These are phyloP conservation scores for Lomentospora prolificans DNA, from an alignment of 2,329 filamentous ascomycete genomes.

Conservation along the genomic window DNA sequence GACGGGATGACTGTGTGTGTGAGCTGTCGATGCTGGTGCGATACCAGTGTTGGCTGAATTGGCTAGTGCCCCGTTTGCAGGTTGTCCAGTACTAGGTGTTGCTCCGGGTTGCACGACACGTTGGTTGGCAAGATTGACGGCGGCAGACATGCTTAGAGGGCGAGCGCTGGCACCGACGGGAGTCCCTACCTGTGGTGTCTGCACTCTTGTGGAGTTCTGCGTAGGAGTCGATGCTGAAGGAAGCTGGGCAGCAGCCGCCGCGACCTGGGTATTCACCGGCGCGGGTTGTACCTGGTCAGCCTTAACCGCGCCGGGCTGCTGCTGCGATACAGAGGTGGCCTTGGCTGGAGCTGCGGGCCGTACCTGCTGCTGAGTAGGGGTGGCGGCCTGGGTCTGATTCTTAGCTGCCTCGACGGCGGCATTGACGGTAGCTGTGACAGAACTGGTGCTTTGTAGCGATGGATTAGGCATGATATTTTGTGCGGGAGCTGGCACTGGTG, in stretches of 20 bases:
- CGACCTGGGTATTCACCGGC: constrained; percentile 39
- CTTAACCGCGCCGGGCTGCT: constrained; percentile 12
- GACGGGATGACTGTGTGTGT: constrained; percentile 4
- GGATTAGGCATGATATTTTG: constrained; percentile 13
- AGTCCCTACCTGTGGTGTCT: constrained; percentile 37
- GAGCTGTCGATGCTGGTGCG: constrained; percentile 28
- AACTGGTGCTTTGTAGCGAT: constrained; percentile 18
- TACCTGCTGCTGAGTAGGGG: constrained; percentile 18
- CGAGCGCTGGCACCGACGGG: constrained; percentile 27
- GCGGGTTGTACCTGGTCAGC: constrained; percentile 19
- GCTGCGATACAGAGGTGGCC: constrained; percentile 20
- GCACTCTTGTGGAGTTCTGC: constrained; percentile 35
- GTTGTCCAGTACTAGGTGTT: constrained; percentile 16
- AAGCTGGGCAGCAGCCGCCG: constrained; percentile 27
- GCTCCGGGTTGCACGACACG: constrained; percentile 17
- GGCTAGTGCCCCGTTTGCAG: constrained; percentile 14
- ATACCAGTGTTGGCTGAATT: constrained; percentile 19
- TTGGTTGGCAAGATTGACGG: constrained; percentile 39
- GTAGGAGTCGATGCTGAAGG: constrained; percentile 37
- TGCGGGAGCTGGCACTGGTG: not conserved
- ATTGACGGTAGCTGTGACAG: constrained; percentile 27
- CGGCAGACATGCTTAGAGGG: constrained; percentile 38
- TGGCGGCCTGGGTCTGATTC: constrained; percentile 25
- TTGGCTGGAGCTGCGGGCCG: constrained; percentile 15
- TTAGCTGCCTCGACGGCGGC: constrained; percentile 36